These are phyloP conservation scores for Paramyrothecium roridum DNA, from an alignment of 2,329 filamentous ascomycete genomes.

Conservation along the genomic window DNA sequence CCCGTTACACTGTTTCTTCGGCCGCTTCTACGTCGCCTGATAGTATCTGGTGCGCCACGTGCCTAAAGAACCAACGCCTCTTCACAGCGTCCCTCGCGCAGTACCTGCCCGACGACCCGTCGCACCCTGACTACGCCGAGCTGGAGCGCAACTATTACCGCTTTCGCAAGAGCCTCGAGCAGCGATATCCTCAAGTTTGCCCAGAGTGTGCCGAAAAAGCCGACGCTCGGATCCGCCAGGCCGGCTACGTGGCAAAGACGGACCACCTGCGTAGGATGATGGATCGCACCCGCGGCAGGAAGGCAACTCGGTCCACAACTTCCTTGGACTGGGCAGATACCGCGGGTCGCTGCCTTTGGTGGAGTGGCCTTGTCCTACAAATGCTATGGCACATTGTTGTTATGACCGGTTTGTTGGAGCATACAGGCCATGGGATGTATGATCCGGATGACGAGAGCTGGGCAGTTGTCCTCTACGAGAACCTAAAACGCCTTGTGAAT, in stretches of 20 bases:
- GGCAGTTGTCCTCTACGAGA: conserved; percentile 6
- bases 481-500: conserved; percentile 11
- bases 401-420: conserved; percentile 19
- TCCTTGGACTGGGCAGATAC: conserved; percentile 39
- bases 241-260: conserved; percentile 80
- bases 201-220: conserved; percentile 74
- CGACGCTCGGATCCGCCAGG: conserved; percentile 63
- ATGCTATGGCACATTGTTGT: conserved; percentile 46
- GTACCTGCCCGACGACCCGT: conserved; percentile 66
- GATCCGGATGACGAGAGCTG: conserved; percentile 26
- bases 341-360: conserved; percentile 45
- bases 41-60: conserved; percentile 67
- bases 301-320: conserved; percentile 23
- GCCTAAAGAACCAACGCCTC: conserved; percentile 84
- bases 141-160: conserved; percentile 67
- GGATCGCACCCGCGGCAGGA: conserved; percentile 53
- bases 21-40: conserved; percentile 22
- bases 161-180: conserved; percentile 71
- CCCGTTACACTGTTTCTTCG: conserved; percentile 46
- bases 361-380: conserved; percentile 42
- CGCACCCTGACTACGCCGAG: conserved; percentile 65
- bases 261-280: conserved; percentile 75
- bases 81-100: conserved; percentile 73
- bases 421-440: conserved; percentile 24
- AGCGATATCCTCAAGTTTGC: conserved; percentile 87